These are phyloP conservation scores for Juglanconis juglandina DNA, from an alignment of 2,329 filamentous ascomycete genomes.

Conservation along the genomic window DNA sequence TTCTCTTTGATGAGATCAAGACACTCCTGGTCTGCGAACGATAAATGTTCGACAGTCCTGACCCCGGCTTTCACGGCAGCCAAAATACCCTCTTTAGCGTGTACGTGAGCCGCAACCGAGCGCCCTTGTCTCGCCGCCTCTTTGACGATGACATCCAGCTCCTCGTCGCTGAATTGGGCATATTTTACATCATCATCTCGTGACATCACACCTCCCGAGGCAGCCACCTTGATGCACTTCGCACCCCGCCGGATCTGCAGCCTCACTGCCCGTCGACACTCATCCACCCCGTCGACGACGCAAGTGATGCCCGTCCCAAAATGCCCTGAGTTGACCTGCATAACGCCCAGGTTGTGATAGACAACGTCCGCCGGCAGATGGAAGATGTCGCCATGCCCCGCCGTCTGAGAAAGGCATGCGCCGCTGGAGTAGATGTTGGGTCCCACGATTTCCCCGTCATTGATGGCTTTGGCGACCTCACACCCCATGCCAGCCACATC, in stretches of 20 bases:
- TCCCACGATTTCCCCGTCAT: constrained; percentile 30
- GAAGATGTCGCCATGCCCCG: constrained; percentile 34
- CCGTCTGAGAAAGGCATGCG: constrained; percentile 33
- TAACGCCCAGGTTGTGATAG: constrained; percentile 32
- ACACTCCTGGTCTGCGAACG: constrained; percentile 39
- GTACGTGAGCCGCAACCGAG: constrained; percentile 38
- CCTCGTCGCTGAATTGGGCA: constrained; percentile 37
- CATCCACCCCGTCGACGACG: constrained; percentile 37
- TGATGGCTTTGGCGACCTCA: constrained; percentile 29
- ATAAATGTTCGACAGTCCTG: constrained; percentile 37
- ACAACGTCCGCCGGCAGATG: constrained; percentile 32
- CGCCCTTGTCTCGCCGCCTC: constrained; percentile 35
- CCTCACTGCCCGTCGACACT: constrained; percentile 37
- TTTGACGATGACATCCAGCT: constrained; percentile 35
- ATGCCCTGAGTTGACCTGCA: constrained; percentile 28
- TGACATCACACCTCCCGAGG: constrained; percentile 37
- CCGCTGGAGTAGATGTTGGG: constrained; percentile 32
- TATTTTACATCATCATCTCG: constrained; percentile 36
- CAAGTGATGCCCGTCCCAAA: constrained; percentile 24
- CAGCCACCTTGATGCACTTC: constrained; percentile 38
- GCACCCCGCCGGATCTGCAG: constrained; percentile 39
- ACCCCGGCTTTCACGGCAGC: constrained; percentile 36
- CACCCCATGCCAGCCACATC: constrained; percentile 32
- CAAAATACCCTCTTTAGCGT: constrained; percentile 39
- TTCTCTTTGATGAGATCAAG: constrained; percentile 36